phyloP scores from a whole-genome alignment of 192 early-diverging fungal genomes.

The Dimargaris xerosporica region DNA sequence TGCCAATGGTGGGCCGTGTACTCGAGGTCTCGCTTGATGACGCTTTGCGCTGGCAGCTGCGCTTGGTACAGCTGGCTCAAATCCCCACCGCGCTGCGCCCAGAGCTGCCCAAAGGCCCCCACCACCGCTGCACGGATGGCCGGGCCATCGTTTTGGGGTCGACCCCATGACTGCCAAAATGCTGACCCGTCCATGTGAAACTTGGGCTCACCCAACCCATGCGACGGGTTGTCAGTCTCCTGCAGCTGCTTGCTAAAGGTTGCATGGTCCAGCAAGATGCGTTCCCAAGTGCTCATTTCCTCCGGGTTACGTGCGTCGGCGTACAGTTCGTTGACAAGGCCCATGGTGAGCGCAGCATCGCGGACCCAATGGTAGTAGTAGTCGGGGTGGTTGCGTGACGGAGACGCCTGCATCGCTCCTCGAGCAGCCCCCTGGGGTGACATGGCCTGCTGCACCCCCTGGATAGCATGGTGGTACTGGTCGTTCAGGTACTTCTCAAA shows the following conservation, averaged over 20 bases:
- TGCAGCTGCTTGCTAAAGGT: neutral
- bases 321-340: conserved; percentile 25
- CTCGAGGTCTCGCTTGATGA: conserved; percentile 42
- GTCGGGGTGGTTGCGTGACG: conserved; percentile 30
- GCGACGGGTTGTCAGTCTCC: neutral
- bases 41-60: conserved; percentile 11
- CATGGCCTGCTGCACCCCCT: neutral
- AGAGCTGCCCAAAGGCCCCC: conserved; percentile 14
- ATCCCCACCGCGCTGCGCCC: conserved; percentile 2
- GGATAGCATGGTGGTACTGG: conserved; percentile 1
- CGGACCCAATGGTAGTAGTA: conserved; percentile 68
- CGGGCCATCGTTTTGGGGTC: conserved; percentile 54
- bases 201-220: conserved; percentile 46
- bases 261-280: neutral
- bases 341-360: conserved; percentile 44
- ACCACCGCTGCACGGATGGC: conserved; percentile 28
- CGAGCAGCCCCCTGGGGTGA: conserved; percentile 13
- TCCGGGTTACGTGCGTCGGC: conserved; percentile 13
- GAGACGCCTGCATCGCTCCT: conserved; percentile 29
- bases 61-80: conserved; percentile 17
- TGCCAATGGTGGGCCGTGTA: conserved; percentile 36
- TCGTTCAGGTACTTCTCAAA: conserved; percentile 17
- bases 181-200: conserved; percentile 37
- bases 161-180: conserved; percentile 36
- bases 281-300: neutral